These are phyloP conservation scores for Penicillium simplicissimum DNA, from an alignment of 495 filamentous ascomycete genomes.

Conservation along the genomic window DNA sequence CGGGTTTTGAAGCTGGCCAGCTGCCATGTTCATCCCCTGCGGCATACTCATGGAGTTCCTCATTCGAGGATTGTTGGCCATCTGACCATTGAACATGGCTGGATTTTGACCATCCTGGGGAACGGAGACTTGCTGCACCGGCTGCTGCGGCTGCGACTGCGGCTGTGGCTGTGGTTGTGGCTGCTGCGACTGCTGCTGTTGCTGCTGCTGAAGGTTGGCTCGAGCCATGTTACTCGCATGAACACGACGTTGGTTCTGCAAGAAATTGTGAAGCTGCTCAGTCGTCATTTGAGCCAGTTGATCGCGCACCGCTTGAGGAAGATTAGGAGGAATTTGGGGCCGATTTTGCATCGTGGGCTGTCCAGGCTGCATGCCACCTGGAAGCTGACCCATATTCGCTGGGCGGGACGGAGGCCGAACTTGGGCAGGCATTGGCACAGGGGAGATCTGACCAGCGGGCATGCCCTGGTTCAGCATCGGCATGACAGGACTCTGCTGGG, in stretches of 20 bases:
- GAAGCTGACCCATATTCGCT: constrained; percentile 36
- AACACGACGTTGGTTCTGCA: constrained; percentile 40
- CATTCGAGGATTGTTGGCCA: constrained; percentile 39
- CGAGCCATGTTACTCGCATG: constrained; percentile 32
- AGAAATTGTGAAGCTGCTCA: constrained; percentile 38
- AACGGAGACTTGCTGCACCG: constrained; percentile 25
- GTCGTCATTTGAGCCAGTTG: constrained; percentile 37
- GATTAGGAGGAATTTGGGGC: constrained; percentile 35
- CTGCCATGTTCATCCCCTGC: constrained; percentile 33
- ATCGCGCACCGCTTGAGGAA: constrained; percentile 39
- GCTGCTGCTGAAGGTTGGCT: constrained; percentile 29
- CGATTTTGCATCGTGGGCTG: constrained; percentile 40
- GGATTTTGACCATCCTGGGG: constrained; percentile 41
- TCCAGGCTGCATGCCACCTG: constrained; percentile 27
- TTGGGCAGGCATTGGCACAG: constrained; percentile 40
- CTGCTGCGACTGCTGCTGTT: constrained; percentile 29
- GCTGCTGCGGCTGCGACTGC: constrained; percentile 25
- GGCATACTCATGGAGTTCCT: constrained; percentile 36
- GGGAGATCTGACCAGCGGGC: constrained; percentile 48
- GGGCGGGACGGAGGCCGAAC: constrained; percentile 41
- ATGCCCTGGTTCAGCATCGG: constrained; percentile 61
- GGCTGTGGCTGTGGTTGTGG: constrained; percentile 1
- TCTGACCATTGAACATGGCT: constrained; percentile 39
- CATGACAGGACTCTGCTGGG: constrained; percentile 58
- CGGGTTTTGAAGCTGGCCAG: constrained; percentile 32